These are phyloP conservation scores for Saururus chinensis DNA, from an alignment of 164 flowering plant species.

Conservation along the genomic window DNA sequence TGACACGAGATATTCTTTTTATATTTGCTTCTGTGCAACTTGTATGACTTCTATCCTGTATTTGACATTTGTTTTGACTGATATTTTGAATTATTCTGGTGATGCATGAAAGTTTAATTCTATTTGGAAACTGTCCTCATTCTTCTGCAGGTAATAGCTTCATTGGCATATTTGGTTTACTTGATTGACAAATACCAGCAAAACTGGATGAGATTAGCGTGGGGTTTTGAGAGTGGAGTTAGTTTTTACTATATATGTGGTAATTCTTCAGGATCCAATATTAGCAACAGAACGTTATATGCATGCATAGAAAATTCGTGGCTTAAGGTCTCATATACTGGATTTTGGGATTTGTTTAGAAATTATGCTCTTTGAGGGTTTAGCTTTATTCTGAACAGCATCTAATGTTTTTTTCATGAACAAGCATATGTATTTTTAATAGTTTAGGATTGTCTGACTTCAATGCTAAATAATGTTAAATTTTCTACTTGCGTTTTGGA, in stretches of 20 bases:
- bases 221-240: conserved; percentile 66
- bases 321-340: no score
- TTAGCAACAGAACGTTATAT: no score
- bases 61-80: not conserved
- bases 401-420: no score
- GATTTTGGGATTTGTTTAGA: no score
- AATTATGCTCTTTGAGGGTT: no score
- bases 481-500: no score
- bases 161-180: conserved; percentile 63
- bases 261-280: conserved; percentile 17
- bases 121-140: no score
- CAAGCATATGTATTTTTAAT: no score
- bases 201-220: conserved; percentile 68
- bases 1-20: conserved; percentile 84
- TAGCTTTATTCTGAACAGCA: no score
- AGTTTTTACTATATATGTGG: conserved; percentile 95
- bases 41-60: conserved; percentile 35
- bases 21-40: conserved; percentile 89
- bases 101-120: not conserved
- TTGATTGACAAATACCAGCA: conserved; percentile 58
- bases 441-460: no score
- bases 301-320: not conserved
- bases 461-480: no score
- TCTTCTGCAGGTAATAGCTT: conserved; percentile 62
- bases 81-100: not conserved